Conservation (phyloP, 2,329 filamentous ascomycete genomes). For the Ophiostoma novo-ulmi region DNA sequence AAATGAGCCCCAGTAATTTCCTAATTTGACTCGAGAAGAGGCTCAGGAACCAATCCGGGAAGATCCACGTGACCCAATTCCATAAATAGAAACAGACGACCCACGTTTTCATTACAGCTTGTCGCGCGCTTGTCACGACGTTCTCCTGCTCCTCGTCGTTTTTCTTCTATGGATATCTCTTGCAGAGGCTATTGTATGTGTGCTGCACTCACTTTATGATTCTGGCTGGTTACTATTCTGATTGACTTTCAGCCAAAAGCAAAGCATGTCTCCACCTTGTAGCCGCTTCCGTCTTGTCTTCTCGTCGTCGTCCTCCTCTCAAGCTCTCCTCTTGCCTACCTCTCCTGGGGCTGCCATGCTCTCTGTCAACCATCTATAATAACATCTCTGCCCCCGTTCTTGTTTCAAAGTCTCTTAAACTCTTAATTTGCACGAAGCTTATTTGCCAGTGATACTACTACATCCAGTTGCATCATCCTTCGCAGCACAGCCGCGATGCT, state of each 20-base stretch:
- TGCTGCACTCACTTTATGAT: too few relatives aligned
- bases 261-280: background rate
- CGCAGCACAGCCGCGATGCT: background rate
- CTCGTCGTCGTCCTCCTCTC: background rate
- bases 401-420: background rate
- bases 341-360: background rate
- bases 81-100: constrained; percentile 21
- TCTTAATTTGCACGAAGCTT: background rate
- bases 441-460: background rate
- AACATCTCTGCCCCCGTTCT: background rate
- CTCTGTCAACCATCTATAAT: background rate
- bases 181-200: background rate
- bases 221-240: background rate
- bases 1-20: background rate
- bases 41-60: background rate
- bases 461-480: background rate
- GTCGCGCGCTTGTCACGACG: constrained; percentile 1
- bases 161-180: background rate
- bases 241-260: background rate
- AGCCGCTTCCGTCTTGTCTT: background rate
- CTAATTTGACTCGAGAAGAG: too few relatives aligned
- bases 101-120: background rate
- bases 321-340: background rate
- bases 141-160: background rate
- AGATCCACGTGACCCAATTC: constrained; percentile 18